These are phyloP conservation scores for Xylaria sp. DNA, from an alignment of 2,329 filamentous ascomycete genomes.

Conservation along the genomic window DNA sequence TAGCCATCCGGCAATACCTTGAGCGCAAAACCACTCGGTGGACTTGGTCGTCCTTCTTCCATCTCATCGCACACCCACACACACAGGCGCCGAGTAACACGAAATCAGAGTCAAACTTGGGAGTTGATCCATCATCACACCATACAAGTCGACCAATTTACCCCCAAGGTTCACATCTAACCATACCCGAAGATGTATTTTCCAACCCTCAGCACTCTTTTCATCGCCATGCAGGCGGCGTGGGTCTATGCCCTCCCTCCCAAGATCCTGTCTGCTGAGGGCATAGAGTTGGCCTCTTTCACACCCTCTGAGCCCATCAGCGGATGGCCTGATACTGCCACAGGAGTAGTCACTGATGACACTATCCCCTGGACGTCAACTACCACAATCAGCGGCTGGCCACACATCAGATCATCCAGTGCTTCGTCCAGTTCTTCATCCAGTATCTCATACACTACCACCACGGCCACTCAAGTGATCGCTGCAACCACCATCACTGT, in stretches of 20 bases:
- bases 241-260: conserved; percentile 32
- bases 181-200: conserved; percentile 30
- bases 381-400: conserved; percentile 16
- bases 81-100: background rate
- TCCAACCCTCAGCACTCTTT: conserved; percentile 22
- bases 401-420: conserved; percentile 15
- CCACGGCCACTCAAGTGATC: conserved; percentile 16
- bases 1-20: background rate
- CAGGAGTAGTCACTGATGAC: background rate
- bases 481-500: conserved; percentile 36
- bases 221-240: conserved; percentile 29
- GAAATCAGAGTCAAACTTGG: conserved; percentile 1
- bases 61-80: background rate
- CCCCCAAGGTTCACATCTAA: conserved; percentile 3
- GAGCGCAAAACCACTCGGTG: background rate
- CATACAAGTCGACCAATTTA: conserved; percentile 5
- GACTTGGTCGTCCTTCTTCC: conserved; percentile 4
- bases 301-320: conserved; percentile 23
- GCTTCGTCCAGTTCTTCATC: conserved; percentile 11
- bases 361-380: conserved; percentile 11
- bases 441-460: conserved; percentile 23
- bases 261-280: conserved; percentile 15
- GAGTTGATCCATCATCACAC: conserved; percentile 2
- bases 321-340: conserved; percentile 27
- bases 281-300: conserved; percentile 14